Conservation (phyloP, 2,329 filamentous ascomycete species). For the Plenodomus tracheiphilus region DNA sequence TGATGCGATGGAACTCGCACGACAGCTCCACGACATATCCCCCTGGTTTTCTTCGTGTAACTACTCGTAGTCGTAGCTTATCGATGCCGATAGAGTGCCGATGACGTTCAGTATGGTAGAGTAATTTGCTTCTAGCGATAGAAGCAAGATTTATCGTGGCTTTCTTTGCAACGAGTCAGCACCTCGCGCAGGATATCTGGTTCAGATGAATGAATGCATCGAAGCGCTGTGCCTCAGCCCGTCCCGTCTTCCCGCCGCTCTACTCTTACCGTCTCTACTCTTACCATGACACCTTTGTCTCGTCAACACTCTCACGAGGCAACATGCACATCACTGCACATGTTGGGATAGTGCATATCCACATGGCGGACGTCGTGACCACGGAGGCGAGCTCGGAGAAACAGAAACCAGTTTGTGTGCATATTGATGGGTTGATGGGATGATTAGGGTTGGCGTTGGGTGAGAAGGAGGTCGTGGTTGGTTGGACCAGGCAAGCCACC, state of each 20-base stretch:
- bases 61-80: neutral
- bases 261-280: constrained; percentile 16
- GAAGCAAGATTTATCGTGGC: neutral
- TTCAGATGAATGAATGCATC: too few species aligned
- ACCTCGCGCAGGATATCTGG: too few species aligned
- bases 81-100: constrained; percentile 1
- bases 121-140: neutral
- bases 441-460: constrained; percentile 11
- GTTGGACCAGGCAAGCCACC: constrained; percentile 30
- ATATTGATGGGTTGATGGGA: neutral
- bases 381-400: constrained; percentile 12
- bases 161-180: neutral
- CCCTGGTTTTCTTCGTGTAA: constrained; percentile 1
- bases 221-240: constrained; percentile 33
- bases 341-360: constrained; percentile 12
- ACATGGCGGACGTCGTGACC: constrained; percentile 18
- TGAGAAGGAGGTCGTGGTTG: constrained; percentile 29
- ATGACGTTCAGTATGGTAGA: neutral
- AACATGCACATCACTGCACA: constrained; percentile 31
- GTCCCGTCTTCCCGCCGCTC: constrained; percentile 15
- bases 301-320: constrained; percentile 2
- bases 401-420: constrained; percentile 11
- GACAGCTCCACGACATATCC: constrained; percentile 1
- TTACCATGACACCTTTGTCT: neutral
- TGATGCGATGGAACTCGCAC: neutral